These are phyloP conservation scores for Beauveria pseudobassiana DNA, from an alignment of 2,329 filamentous ascomycete species.

Conservation along the genomic window DNA sequence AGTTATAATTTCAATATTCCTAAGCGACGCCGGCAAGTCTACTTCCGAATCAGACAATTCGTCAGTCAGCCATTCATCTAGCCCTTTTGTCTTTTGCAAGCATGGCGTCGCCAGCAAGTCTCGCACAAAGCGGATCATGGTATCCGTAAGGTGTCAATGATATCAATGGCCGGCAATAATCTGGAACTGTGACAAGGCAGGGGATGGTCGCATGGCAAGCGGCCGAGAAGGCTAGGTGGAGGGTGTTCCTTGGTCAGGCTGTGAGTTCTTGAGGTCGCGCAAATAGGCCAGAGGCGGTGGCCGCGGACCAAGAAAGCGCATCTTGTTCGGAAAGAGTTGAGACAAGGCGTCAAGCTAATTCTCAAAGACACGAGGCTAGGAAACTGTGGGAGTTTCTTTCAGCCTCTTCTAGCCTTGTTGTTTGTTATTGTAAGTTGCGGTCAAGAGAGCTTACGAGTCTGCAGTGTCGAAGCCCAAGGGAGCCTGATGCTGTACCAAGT, in stretches of 20 bases:
- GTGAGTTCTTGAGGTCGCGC: not conserved
- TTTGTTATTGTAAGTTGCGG: constrained; percentile 10
- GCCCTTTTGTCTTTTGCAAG: not conserved
- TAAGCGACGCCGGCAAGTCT: not conserved
- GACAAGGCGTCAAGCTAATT: constrained; percentile 4
- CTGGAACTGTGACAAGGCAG: constrained; percentile 9
- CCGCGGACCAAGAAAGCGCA: not conserved
- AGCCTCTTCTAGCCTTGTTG: not conserved
- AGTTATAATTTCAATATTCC: not conserved
- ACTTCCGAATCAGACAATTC: not conserved
- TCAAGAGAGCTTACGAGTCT: not conserved
- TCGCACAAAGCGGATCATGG: not conserved
- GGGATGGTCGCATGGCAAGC: constrained; percentile 4
- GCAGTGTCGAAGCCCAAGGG: not conserved
- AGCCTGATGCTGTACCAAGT: not conserved
- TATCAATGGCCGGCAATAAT: constrained; percentile 11
- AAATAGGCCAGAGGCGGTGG: not conserved
- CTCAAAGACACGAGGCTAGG: not conserved
- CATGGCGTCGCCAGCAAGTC: not conserved
- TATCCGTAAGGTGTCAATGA: not conserved
- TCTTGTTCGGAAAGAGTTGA: not conserved
- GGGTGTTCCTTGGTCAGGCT: not conserved
- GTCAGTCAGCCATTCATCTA: not conserved
- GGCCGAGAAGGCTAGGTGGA: not conserved
- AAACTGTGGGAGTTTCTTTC: not conserved